Evolutionary conservation across 352 stramenopile species (phyloP), one percentile per base, ranked within the genome.

Genomic region (Globisporangium yorkense): DNA sequence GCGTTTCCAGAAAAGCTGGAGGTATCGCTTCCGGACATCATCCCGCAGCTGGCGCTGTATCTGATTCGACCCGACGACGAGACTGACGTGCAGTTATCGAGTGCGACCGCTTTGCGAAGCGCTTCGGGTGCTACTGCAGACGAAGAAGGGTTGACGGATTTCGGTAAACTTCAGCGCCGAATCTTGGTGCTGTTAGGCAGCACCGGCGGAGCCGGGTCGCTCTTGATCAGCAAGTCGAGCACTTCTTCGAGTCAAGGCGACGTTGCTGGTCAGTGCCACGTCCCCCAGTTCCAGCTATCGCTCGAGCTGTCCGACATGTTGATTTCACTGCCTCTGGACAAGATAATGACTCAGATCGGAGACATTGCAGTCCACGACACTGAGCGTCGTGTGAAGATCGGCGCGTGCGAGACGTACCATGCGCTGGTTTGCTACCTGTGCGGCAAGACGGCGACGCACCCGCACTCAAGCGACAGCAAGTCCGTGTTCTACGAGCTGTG

Each of bases 361-460:
- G 50, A 71, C 31, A 62, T 89, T 21, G 81, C 78, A 49, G 56
- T 64, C 46, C 27, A 73, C 1, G 84, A 72, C 39, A 87, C 80
- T 2, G 71, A 90, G 37, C 69, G 84, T 20, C 56, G 68, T 33
- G 57, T 90, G 41, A 94, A 92, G 66, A 60, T 72, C 24, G 74
- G 64, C 48, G 76, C 78, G 29, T 75, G 74, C 53, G 84, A 94
- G 69, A 64, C 72, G 16, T 91, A 84, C 50, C 84, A 94, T 54
- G 80, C 78, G 5, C 57, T 94, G 33, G 51, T 87, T 12, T 80
- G 76, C 31, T 89, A 83, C 56, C 57, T 94, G 5, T 89, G 80
- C 48, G 84, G 81, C 7, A 81, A 80, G 49, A 94, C 82, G 39
- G 72, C 70, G 9, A 91, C 77, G 10, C 67, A 86, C 59, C 80